Evolutionary conservation across 1,139 yeast genomes (phyloP).

Genomic region (Pneumocystis oryctolagi): DNA sequence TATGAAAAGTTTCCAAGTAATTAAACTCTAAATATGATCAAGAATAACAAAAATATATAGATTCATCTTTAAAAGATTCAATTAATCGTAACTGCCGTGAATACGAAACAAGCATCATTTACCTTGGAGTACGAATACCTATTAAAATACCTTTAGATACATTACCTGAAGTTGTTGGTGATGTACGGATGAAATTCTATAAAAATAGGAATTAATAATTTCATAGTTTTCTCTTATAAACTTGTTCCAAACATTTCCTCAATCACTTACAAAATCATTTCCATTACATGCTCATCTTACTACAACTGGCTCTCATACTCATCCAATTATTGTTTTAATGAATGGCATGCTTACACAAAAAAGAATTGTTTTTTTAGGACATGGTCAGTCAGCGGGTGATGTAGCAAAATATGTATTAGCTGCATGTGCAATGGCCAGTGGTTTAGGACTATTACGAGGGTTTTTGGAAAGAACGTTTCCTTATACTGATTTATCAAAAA

Average conservation of each 20-base stretch:
- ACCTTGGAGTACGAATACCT: constrained; percentile 24
- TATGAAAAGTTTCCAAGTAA: constrained; percentile 20
- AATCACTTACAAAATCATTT: constrained; percentile 3
- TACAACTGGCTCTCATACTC: constrained; percentile 44
- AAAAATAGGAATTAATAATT: constrained; percentile 19
- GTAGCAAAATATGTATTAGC: constrained; percentile 43
- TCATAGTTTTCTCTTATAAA: constrained; percentile 11
- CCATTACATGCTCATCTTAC: constrained; percentile 25
- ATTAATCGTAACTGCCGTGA: constrained; percentile 21
- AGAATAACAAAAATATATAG: not conserved
- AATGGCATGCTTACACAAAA: constrained; percentile 47
- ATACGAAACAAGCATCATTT: constrained; percentile 22
- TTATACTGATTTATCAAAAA: constrained; percentile 46
- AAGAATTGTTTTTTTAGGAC: constrained; percentile 39
- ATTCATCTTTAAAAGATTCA: not conserved
- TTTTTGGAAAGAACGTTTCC: constrained; percentile 39
- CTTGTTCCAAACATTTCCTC: constrained; percentile 5
- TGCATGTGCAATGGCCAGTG: constrained; percentile 39
- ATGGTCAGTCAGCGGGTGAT: constrained; percentile 39
- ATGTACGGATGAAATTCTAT: constrained; percentile 16
- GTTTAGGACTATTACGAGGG: constrained; percentile 40
- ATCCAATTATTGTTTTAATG: constrained; percentile 41
- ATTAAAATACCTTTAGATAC: constrained; percentile 24
- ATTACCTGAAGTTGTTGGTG: constrained; percentile 25
- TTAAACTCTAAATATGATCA: not conserved